Base-by-base conservation (phyloP, 176 grass and related monocot genomes). In the Echinochloa phyllopogon region DNA sequence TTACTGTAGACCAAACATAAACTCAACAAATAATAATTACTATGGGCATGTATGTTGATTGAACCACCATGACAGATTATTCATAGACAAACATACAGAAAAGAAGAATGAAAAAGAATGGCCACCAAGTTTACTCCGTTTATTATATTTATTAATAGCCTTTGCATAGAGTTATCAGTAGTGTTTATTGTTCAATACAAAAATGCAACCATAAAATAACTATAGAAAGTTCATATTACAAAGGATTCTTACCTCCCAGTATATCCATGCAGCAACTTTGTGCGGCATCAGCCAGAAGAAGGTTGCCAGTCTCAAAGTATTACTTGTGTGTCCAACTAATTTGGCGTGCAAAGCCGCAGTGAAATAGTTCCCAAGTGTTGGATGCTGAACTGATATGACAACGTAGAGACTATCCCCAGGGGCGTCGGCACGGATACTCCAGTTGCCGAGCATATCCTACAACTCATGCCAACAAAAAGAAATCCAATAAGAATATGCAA, bases 261-360 rank as follows among this genome's bases (percentile, higher is more conserved):
- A 98, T 87, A 98, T 98, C 91, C 93, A 90, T 65, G 89, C 88
- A 65, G 87, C 89, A 90, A 95, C 96, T 78, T 95, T 98, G 74
- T 95, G 96, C 0, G 96, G 93, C 93, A 98, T 95, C 68, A 98
- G 73, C 96, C 96, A 98, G 81, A 95, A 98, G 86, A 85, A 95
- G 42, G 61, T 85, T 87, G 89, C 89, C 40, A 95, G 23, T 36
- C 60, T 92, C 52, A 92, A 7, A 9, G 76, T 86, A 88, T 66
- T 84, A 57, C 42, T 87, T 1, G 90, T 87, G 27, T 84, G 71
- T 41, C 87, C 79, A 65, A 92, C 81, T 78, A 86, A 67, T 58
- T 89, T 93, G 81, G 93, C 89, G 12, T 87, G 76, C 82, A 98
- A 88, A 85, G 84, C 71, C 77, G 91, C 93, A 41, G 96, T 95